phyloP scores from a whole-genome alignment of 2,329 filamentous ascomycete genomes.

The Pestalotiopsis sp. region DNA sequence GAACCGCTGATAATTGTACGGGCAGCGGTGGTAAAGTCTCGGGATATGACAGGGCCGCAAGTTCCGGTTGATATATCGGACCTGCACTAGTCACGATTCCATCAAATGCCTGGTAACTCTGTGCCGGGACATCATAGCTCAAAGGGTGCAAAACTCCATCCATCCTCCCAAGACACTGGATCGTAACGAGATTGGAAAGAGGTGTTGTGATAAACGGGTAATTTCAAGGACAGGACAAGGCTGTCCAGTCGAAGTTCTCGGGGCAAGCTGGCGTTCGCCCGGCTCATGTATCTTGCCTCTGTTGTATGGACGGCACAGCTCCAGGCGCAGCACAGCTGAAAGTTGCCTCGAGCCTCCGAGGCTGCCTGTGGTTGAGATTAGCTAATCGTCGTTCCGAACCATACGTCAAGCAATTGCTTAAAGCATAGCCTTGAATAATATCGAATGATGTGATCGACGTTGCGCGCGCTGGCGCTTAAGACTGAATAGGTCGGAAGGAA shows the following conservation, averaged over 20 bases:
- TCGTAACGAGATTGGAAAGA: background rate
- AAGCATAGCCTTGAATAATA: background rate
- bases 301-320: background rate
- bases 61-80: constrained; percentile 19
- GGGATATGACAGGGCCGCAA: constrained; percentile 15
- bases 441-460: background rate
- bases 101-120: constrained; percentile 25
- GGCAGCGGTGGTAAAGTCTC: constrained; percentile 17
- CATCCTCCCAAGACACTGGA: constrained; percentile 21
- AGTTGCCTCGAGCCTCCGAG: background rate
- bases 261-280: background rate
- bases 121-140: constrained; percentile 23
- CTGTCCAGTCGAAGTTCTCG: background rate
- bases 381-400: background rate
- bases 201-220: background rate
- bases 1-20: background rate
- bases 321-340: background rate
- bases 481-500: background rate
- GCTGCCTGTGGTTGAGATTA: background rate
- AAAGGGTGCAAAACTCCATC: constrained; percentile 26
- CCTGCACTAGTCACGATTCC: constrained; percentile 15
- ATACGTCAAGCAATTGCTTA: background rate
- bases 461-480: background rate
- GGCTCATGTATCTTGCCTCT: background rate
- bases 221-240: background rate